phyloP scores from a whole-genome alignment of 768 basidiomycete species.

The Tylopilus subfusipes region DNA sequence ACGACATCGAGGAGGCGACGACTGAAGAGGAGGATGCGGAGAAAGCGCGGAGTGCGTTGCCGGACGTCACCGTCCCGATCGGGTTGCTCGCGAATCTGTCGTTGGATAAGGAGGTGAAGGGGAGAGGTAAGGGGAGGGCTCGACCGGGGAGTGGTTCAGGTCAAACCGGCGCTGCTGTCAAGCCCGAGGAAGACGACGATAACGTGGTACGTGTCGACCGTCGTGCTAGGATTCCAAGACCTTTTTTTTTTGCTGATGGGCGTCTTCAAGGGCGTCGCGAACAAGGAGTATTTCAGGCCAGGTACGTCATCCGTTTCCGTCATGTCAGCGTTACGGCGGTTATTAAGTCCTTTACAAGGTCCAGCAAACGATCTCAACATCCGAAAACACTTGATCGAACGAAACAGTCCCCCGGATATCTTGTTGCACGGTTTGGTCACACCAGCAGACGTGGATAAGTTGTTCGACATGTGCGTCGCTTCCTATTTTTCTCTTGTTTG shows the following conservation, averaged over 20 bases:
- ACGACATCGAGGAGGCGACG: conserved; percentile 29
- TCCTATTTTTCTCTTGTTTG: neutral
- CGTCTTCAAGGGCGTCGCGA: conserved; percentile 65
- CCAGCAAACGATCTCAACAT: conserved; percentile 70
- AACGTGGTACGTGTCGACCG: conserved; percentile 46
- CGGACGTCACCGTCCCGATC: conserved; percentile 70
- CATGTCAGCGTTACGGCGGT: neutral
- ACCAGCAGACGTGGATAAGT: conserved; percentile 71
- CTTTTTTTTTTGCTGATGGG: conserved; percentile 12
- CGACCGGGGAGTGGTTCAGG: conserved; percentile 23
- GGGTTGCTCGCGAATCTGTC: conserved; percentile 73
- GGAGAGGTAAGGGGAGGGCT: conserved; percentile 37
- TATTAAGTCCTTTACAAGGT: conserved; percentile 34
- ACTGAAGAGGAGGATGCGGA: conserved; percentile 41
- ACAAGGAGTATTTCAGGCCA: conserved; percentile 76
- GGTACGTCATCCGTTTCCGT: conserved; percentile 36
- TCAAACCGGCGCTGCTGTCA: conserved; percentile 5
- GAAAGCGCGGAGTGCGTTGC: conserved; percentile 49
- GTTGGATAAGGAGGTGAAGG: conserved; percentile 49
- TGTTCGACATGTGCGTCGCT: conserved; percentile 74
- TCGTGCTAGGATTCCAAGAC: neutral
- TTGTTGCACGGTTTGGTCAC: conserved; percentile 76
- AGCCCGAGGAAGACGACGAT: conserved; percentile 54
- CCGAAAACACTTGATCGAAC: conserved; percentile 69
- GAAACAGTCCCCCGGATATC: conserved; percentile 78